A percentile compares a stretch with the other conserved stretches of the same genome.
Conservation (phyloP, 257 asterid genomes). For the Capsicum pubescens region DNA sequence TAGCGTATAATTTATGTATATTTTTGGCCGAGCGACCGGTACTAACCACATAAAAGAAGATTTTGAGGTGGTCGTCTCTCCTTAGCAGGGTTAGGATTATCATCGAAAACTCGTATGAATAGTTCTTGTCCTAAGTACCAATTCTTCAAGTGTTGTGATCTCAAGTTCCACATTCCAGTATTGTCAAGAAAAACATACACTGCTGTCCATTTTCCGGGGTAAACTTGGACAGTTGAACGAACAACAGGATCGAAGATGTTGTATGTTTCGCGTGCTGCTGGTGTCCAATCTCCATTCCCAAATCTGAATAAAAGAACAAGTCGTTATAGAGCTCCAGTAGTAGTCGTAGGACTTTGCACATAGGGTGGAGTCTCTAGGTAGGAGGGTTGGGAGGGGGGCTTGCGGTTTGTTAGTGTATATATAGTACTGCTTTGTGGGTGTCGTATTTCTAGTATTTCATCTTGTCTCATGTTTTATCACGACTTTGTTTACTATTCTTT, state of each 20-base stretch:
- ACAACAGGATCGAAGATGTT: constrained; percentile 56
- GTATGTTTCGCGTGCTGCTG: constrained; percentile 40
- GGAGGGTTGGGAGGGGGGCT: too few species aligned
- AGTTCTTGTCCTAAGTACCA: constrained; percentile 41
- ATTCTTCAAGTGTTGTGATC: constrained; percentile 38
- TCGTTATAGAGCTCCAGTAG: background rate
- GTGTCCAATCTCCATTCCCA: constrained; percentile 57
- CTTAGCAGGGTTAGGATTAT: constrained; percentile 39
- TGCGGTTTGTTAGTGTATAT: too few species aligned
- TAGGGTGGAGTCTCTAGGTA: too few species aligned
- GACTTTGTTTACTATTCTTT: too few species aligned
- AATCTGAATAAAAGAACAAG: constrained; percentile 28
- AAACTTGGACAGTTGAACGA: constrained; percentile 40
- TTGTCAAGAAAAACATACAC: constrained; percentile 39
- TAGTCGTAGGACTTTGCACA: too few species aligned
- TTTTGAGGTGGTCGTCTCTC: constrained; percentile 38
- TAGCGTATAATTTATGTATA: background rate
- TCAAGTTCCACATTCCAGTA: constrained; percentile 45
- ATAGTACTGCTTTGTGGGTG: too few species aligned
- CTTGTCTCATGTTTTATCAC: too few species aligned
- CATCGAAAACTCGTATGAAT: constrained; percentile 33
- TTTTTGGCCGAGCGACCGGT: background rate
- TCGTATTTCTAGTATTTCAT: too few species aligned
- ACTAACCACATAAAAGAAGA: constrained; percentile 38
- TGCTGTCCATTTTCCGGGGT: constrained; percentile 35